Evolutionary conservation across 805 yeast genomes (phyloP), one percentile per base, ranked within the genome.

Genomic region (Candida chilensis): DNA sequence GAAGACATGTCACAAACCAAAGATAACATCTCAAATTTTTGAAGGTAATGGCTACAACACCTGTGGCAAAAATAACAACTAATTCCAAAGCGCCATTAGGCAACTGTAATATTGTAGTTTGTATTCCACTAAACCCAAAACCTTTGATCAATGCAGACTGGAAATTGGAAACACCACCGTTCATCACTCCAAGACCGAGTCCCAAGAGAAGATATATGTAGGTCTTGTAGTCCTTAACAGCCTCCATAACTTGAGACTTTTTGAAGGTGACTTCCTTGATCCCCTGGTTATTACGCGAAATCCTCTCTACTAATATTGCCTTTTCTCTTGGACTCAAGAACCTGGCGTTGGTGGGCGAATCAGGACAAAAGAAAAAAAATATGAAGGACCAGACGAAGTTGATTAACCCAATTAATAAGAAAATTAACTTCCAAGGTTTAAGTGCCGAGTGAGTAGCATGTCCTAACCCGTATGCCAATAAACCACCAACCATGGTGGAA

Each of bases 281-380:
- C 2, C 48, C 31, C 42, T 54, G 5, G 56, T 64, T 16, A 51
- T 50, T 21, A 37, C 41, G 37, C 57, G 65, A 32, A 52, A 49
- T 45, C 27, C 49, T 38, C 58, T 44, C 61, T 47, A 49, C 67
- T 47, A 37, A 70, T 68, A 34, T 66, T 50, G 71, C 62, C 40
- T 62, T 71, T 45, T 76, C 82, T 27, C 68, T 59, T 2, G 42
- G 45, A 4, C 64, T 36, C 28, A 76, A 53, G 38, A 69, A 69
- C 33, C 48, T 56, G 5, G 74, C 74, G 36, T 54, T 60, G 0
- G 75, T 47, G 11, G 82, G 82, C 44, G 74, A 71, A 35, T 66
- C 60, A 24, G 83, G 84, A 40, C 71, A 75, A 14, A 59, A 30
- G 35, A 59, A 57, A 30, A 48, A 43, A 3, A 64, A n/a, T n/a